phyloP scores from a whole-genome alignment of 2,329 filamentous ascomycete genomes.

The Cladorrhinum sp. region DNA sequence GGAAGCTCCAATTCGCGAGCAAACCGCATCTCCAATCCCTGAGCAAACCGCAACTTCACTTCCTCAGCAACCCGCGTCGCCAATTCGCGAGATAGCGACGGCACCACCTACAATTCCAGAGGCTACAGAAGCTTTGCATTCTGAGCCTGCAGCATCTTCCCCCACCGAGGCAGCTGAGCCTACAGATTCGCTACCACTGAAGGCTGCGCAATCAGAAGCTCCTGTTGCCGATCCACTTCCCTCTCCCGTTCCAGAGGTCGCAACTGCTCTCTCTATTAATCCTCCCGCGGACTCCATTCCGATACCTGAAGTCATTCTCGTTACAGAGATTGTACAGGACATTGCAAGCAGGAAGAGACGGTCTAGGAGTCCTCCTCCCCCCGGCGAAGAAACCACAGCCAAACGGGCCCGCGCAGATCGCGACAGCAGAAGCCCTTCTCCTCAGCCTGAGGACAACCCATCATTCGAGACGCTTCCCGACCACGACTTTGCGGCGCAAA shows the following conservation, averaged over 20 bases:
- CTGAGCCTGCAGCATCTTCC: neutral
- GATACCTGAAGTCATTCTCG: neutral
- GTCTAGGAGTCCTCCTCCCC: slow-evolving; percentile 27
- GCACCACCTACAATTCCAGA: neutral
- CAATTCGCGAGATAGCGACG: neutral
- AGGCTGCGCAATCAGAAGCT: neutral
- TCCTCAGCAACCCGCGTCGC: slow-evolving; percentile 3
- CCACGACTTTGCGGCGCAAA: neutral
- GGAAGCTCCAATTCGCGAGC: neutral
- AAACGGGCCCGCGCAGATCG: slow-evolving; percentile 23
- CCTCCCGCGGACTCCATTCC: neutral
- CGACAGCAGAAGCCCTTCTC: neutral
- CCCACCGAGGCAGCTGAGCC: neutral
- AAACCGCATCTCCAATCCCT: neutral
- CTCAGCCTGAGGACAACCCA: neutral
- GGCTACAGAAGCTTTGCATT: neutral
- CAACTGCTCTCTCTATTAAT: neutral
- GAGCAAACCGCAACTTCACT: neutral
- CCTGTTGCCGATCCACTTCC: neutral
- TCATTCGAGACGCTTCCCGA: neutral
- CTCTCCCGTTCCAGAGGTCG: neutral
- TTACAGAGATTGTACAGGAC: slow-evolving; percentile 26
- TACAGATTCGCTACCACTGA: neutral
- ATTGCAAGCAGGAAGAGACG: slow-evolving; percentile 26
- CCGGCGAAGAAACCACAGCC: slow-evolving; percentile 23